Conservation (phyloP, 257 asterid genomes). For the Primulina tabacum region DNA sequence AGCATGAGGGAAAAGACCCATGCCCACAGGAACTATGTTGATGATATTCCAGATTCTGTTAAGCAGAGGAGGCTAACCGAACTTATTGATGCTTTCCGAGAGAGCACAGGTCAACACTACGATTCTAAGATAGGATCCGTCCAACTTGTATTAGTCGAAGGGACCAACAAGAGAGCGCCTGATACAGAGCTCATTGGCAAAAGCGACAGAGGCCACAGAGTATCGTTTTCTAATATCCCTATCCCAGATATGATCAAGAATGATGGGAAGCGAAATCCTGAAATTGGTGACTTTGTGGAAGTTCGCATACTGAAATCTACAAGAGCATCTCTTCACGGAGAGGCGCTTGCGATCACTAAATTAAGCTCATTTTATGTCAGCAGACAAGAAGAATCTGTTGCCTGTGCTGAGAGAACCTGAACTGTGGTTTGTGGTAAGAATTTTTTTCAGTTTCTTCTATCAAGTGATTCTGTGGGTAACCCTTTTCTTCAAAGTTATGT, state of each 20-base stretch:
- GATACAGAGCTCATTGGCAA: slow-evolving; percentile 87
- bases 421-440: slow-evolving; percentile 14
- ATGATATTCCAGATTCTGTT: slow-evolving; percentile 75
- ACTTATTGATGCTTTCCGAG: slow-evolving; percentile 75
- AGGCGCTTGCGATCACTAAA: slow-evolving; percentile 65
- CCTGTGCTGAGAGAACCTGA: slow-evolving; percentile 42
- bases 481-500: neutral
- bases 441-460: slow-evolving; percentile 10
- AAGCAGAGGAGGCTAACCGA: slow-evolving; percentile 90
- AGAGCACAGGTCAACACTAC: slow-evolving; percentile 78
- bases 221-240: slow-evolving; percentile 50
- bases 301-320: slow-evolving; percentile 64
- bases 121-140: slow-evolving; percentile 70
- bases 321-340: slow-evolving; percentile 79
- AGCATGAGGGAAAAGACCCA: slow-evolving; percentile 99
- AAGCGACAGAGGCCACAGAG: slow-evolving; percentile 94
- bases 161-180: slow-evolving; percentile 92
- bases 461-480: slow-evolving; percentile 1
- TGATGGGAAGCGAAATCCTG: slow-evolving; percentile 54
- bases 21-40: slow-evolving; percentile 84
- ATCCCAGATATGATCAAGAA: slow-evolving; percentile 54
- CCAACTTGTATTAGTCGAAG: slow-evolving; percentile 92
- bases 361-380: slow-evolving; percentile 61
- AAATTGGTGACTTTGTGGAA: slow-evolving; percentile 75
- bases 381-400: slow-evolving; percentile 40